Base-by-base conservation (phyloP, 2,329 filamentous ascomycete species). In the Fusarium sp. region DNA sequence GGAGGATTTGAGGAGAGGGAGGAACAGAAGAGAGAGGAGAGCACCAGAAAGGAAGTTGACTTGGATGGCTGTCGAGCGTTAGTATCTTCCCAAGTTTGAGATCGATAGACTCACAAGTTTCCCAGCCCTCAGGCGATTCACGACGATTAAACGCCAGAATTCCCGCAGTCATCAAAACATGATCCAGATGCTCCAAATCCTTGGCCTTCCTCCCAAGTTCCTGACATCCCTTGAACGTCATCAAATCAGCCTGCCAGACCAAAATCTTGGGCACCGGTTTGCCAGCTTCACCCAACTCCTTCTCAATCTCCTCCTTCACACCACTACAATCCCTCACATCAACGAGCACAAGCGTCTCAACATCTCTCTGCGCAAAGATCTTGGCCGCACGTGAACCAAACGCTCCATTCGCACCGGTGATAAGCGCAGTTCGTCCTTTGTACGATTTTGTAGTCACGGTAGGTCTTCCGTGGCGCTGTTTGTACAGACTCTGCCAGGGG, bases 51-150 rank as follows among this genome's bases (percentile, higher is more conserved):
- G 69, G 54, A 76, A 82, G 74, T 82, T 82, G 69, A 82, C 78
- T 70, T 82, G 81, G 5, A 82, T 75, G 0, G 80, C 79, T 79
- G 29, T 63, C 9, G 7, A 35, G 33, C 2, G 25, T 67, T 18
- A 67, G 35, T 10, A 25, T 27, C 3, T 3, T 9, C 5, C 2
- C 1, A 8, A 17, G 20, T 1, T 5, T 9, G 22, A 14, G 4
- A 35, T 13, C 6, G 7, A 9, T 15, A 27, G 25, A 75, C 80
- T 75, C 62, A 79, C 79, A 80, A 2, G 79, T 81, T 76, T 82
- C 81, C 81, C 81, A 82, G 45, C 81, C 81, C 62, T 82, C 80
- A 10, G 81, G 79, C 12, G 80, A 82, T 57, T 79, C 76, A 62
- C 77, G 78, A 39, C 80, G 78, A 29, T 80, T 68, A 25, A 82